A percentile compares a stretch with the other conserved stretches of the same genome.
phyloP scores from a whole-genome alignment of 257 asterid genomes.

The Voacanga thouarsii region DNA sequence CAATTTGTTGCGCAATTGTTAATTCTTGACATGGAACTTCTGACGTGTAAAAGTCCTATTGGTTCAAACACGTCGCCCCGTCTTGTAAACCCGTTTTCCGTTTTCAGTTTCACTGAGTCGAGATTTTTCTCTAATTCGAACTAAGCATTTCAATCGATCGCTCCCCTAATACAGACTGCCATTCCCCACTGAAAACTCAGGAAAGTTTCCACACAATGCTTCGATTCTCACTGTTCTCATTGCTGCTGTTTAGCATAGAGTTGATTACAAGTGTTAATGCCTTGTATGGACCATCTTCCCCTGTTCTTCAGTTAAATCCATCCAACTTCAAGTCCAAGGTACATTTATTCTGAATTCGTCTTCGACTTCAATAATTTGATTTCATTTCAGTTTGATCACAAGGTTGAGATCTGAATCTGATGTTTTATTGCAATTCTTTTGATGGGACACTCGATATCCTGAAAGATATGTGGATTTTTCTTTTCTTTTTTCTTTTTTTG shows the following conservation, averaged over 20 bases:
- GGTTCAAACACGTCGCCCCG: slow-evolving; percentile 37
- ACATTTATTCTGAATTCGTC: not conserved
- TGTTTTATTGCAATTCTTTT: not conserved
- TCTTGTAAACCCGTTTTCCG: not conserved
- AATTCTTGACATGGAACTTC: not conserved
- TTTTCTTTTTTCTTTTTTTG: too few relatives aligned
- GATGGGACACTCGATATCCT: not conserved
- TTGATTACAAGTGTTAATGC: slow-evolving; percentile 51
- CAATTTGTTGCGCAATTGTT: not conserved
- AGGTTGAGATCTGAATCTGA: not conserved
- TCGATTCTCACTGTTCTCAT: slow-evolving; percentile 36
- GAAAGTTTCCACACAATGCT: slow-evolving; percentile 30
- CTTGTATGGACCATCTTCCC: slow-evolving; percentile 76
- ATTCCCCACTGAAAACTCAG: not conserved
- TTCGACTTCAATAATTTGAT: not conserved
- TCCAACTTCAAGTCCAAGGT: slow-evolving; percentile 96
- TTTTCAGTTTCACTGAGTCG: not conserved
- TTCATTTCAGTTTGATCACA: not conserved
- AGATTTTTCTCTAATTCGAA: not conserved
- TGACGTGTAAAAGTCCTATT: slow-evolving; percentile 33
- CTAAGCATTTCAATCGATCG: not conserved
- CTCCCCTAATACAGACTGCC: not conserved
- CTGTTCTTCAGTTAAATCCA: slow-evolving; percentile 84
- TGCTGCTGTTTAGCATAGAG: slow-evolving; percentile 22
- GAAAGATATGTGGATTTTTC: too few relatives aligned